Evolutionary conservation across 179 eudicot genomes (phyloP), one percentile per base, ranked within the genome.

Genomic region (Silene coronaria): DNA sequence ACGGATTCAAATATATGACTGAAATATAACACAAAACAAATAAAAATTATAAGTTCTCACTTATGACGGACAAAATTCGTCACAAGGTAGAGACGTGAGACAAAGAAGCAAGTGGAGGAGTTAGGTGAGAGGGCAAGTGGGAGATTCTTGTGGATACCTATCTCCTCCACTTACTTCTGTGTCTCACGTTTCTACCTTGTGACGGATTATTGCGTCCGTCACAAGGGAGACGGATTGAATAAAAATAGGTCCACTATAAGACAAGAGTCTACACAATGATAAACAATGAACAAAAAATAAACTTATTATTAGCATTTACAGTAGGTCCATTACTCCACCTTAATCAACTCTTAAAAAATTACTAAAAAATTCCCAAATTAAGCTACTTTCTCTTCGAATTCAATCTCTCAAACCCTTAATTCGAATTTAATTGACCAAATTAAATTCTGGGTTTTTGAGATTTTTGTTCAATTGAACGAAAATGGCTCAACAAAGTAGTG

Each of bases 401-500:
- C 28, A 23, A 62, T 30, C 42, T 30, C 45, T 19, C 5, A 38
- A 65, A 16, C 53, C 38, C 6, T 38, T 30, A 70, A 14, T 70
- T 46, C 5, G 24, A 48, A 11, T 14, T 24, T 48, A 0, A 24
- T 48, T 11, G 27, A 19, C 57, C 17, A 24, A 71, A 53, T 24
- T 51, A 8, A 26, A 26, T 71, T 51, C 28, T 68, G 72, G 72
- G 72, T 68, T 32, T 23, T 69, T 53, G 58, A 21, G 11, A 55
- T 27, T 27, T 48, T 71, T 6, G 36, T 14, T 71, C 12, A n/a
- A 69, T 23, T 71, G 27, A 64, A 14, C 38, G 64, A 78, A 70
- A 78, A 81, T 81, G 85, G 82, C 80, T 59, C 78, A 76, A 62
- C 82, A 79, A 73, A 79, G 71, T 65, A 79, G 78, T 74, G 77